Evolutionary conservation across 768 basidiomycete species (phyloP), one percentile per base, ranked within the genome.

Genomic region (Amanita exitialis): DNA sequence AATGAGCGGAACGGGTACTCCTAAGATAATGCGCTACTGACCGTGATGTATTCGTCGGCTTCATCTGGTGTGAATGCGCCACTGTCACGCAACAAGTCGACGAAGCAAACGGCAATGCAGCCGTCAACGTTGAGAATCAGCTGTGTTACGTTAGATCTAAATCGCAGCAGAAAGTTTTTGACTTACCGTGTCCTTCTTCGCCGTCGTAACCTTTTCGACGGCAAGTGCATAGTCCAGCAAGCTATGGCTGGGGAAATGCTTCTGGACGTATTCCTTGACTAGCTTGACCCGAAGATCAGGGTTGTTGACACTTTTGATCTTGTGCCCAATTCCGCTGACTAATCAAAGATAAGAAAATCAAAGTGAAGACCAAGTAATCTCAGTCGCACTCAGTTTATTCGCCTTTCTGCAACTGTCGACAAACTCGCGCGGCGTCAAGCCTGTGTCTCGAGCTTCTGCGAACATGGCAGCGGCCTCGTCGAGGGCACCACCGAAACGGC

Each of bases 291-390:
- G 88, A 42, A 90, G 76, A 75, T 93, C 90, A 44, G 90, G 91
- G 80, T 94, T 94, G 71, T 90, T 93, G 57, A 92, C 89, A 57
- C 86, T 91, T 83, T 99, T 99, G 78, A 99, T 96, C 81, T 98
- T 98, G 83, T 99, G 95, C 42, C 95, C 95, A 58, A 99, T 99
- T 75, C 95, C 95, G 58, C 84, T 87, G 76, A 97, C 87, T 88
- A 56, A 38, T 6, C 49, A 25, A 37, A 34, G 27, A 52, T 49
- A 7, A 51, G 34, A 50, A 50, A 56, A 54, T 30, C 23, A 13
- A 7, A 27, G 4, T 15, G 57, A 25, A 44, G 25, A 49, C 35
- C 18, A 28, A 2, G 10, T 28, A 25, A 52, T 41, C 25, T n/a
- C 49, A 36, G 20, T 30, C 83, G 54, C 58, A 86, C 86, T 95